Percentiles rank a stretch among this genome's conserved stretches.
These are phyloP conservation scores for Penicillium rolfsii DNA, from an alignment of 2,329 filamentous ascomycete genomes.

Conservation along the genomic window DNA sequence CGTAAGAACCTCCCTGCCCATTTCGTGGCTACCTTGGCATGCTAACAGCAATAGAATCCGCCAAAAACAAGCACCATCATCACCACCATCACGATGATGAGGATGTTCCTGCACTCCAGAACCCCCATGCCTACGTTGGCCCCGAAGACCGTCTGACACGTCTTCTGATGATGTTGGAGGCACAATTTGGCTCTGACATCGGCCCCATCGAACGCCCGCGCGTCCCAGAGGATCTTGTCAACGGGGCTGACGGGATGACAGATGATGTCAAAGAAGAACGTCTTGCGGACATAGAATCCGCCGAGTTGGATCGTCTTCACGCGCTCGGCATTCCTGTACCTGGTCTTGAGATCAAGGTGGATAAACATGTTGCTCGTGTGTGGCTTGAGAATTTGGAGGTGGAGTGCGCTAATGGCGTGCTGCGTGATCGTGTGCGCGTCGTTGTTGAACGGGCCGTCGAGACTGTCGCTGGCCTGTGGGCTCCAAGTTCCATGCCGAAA, in stretches of 20 bases:
- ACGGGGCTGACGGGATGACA: conserved; percentile 22
- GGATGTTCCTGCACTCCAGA: conserved; percentile 54
- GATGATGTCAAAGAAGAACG: conserved; percentile 46
- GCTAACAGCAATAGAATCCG: conserved; percentile 54
- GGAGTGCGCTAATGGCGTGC: conserved; percentile 76
- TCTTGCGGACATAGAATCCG: conserved; percentile 59
- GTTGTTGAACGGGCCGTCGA: conserved; percentile 90
- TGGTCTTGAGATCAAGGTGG: conserved; percentile 81
- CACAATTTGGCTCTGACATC: conserved; percentile 90
- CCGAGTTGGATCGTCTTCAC: conserved; percentile 77
- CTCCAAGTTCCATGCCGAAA: conserved; percentile 31
- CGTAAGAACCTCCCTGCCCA: conserved; percentile 57
- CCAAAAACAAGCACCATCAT: conserved; percentile 62
- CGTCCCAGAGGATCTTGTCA: conserved; percentile 34
- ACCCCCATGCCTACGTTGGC: conserved; percentile 73
- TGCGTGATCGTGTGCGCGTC: conserved; percentile 81
- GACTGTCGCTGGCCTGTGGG: conserved; percentile 74
- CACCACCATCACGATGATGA: conserved; percentile 46
- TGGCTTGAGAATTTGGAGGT: conserved; percentile 93
- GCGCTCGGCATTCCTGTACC: conserved; percentile 87
- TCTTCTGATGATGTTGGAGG: conserved; percentile 93
- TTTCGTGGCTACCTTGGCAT: conserved; percentile 8
- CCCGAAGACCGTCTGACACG: conserved; percentile 78
- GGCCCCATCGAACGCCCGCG: conserved; percentile 71
- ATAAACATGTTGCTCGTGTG: conserved; percentile 82